phyloP scores from a whole-genome alignment of 2,329 filamentous ascomycete genomes.

The Pseudogymnoascus sp. region DNA sequence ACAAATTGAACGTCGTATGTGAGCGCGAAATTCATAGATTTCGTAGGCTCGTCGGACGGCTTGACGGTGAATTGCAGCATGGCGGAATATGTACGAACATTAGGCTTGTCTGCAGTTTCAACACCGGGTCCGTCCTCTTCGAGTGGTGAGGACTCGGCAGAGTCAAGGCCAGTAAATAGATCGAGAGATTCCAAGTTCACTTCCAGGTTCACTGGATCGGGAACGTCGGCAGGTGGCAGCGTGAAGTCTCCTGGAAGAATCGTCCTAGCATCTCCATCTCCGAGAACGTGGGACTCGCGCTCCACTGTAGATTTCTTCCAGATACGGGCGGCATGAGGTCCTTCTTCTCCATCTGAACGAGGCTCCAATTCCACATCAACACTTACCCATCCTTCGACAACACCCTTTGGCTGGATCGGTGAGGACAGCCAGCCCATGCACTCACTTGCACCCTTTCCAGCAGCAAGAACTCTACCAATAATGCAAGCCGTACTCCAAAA shows the following conservation, averaged over 20 bases:
- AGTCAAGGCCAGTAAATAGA: slow-evolving; percentile 31
- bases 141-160: neutral
- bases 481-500: slow-evolving; percentile 64
- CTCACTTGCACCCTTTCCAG: slow-evolving; percentile 53
- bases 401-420: slow-evolving; percentile 45
- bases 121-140: slow-evolving; percentile 15
- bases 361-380: slow-evolving; percentile 48
- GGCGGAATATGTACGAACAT: slow-evolving; percentile 26
- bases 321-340: slow-evolving; percentile 49
- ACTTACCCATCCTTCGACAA: slow-evolving; percentile 52
- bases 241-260: slow-evolving; percentile 56
- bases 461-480: slow-evolving; percentile 57
- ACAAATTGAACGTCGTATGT: slow-evolving; percentile 57
- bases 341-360: slow-evolving; percentile 40
- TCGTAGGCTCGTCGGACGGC: slow-evolving; percentile 18
- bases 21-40: slow-evolving; percentile 33
- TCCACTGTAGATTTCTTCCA: slow-evolving; percentile 56
- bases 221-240: slow-evolving; percentile 50
- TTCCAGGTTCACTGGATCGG: slow-evolving; percentile 37
- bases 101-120: slow-evolving; percentile 12
- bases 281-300: slow-evolving; percentile 52
- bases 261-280: slow-evolving; percentile 46
- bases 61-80: slow-evolving; percentile 25
- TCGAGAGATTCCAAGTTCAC: slow-evolving; percentile 46
- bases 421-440: slow-evolving; percentile 65